phyloP scores from a whole-genome alignment of 768 basidiomycete genomes.

The Mycena kentingensis region DNA sequence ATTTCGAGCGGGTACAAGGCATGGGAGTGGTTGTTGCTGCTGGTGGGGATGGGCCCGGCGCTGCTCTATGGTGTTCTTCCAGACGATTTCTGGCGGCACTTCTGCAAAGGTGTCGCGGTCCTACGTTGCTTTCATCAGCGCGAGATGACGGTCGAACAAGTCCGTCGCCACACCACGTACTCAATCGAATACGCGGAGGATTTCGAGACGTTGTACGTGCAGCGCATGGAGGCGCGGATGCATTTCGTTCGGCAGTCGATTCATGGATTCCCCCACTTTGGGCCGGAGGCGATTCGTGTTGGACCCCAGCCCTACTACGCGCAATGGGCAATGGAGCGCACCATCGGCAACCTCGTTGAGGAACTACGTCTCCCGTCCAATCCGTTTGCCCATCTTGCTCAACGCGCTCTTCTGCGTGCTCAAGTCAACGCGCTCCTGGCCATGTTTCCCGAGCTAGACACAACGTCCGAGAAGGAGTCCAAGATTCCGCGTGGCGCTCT shows the following conservation, averaged over 20 bases:
- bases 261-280: constrained; percentile 13
- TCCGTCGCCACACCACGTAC: background rate
- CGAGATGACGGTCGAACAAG: background rate
- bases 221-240: constrained; percentile 1
- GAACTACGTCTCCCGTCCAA: constrained; percentile 20
- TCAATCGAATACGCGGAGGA: constrained; percentile 15
- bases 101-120: constrained; percentile 17
- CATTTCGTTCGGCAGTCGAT: constrained; percentile 20
- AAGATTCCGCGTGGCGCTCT: background rate
- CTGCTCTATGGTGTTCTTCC: constrained; percentile 9
- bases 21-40: background rate
- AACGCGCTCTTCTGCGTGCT: constrained; percentile 12
- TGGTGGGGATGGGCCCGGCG: background rate
- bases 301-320: constrained; percentile 5
- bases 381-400: constrained; percentile 21
- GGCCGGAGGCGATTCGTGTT: constrained; percentile 10
- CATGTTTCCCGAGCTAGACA: constrained; percentile 6
- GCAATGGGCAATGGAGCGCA: constrained; percentile 24
- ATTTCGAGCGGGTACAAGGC: constrained; percentile 25
- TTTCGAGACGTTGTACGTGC: constrained; percentile 19
- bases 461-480: constrained; percentile 1
- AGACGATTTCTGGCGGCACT: constrained; percentile 1
- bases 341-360: constrained; percentile 22
- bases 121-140: background rate
- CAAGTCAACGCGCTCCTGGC: constrained; percentile 16